Base-by-base conservation (phyloP, 1,284 basidiomycete species). In the Exsudoporus floridanus region DNA sequence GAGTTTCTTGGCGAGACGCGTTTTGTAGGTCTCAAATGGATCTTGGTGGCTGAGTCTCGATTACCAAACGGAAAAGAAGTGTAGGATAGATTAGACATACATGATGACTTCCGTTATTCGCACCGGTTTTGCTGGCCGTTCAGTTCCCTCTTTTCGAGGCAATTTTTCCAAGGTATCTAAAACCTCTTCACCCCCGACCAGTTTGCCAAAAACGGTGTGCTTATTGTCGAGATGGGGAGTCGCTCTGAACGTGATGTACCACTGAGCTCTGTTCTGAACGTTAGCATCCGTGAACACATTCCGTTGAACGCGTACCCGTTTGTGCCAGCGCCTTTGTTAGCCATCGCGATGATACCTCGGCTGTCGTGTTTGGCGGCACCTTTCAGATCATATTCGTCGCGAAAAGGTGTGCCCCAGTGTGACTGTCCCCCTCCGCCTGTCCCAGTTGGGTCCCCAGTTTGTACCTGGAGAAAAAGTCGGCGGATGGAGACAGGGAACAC, bases 371-470 rank as follows among this genome's bases (percentile, higher is more conserved):
- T 88, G 19, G 84, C 90, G 2, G 93, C 92, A 43, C 85, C 86
- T 68, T 92, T 94, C 57, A 90, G 69, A 63, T 88, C 85, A 63
- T 90, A 84, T 72, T 98, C 96, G 66, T 99, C 96, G 50, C 94
- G 81, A 74, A 99, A 99, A 6, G 92, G 90, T 23, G 89, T 91
- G 5, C 91, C 94, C 96, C 96, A 99, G 66, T 85, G 88, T n/a
- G 92, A 94, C 64, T 91, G 78, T 7, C 96, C 96, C 5, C 96
- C 97, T 27, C 90, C 77, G 1, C 97, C 96, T 2, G 95, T 99
- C 1, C 97, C 96, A 0, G 93, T 95, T 3, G 95, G 95, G 70
- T 99, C 95, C 41, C 95, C 96, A 2, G 94, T 94, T 81, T 98
- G 94, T 27, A 94, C 83, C 90, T 93, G 56, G 1, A 14, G 10